Evolutionary conservation across 495 filamentous ascomycete genomes (phyloP).

Genomic region (Neurospora sp.): DNA sequence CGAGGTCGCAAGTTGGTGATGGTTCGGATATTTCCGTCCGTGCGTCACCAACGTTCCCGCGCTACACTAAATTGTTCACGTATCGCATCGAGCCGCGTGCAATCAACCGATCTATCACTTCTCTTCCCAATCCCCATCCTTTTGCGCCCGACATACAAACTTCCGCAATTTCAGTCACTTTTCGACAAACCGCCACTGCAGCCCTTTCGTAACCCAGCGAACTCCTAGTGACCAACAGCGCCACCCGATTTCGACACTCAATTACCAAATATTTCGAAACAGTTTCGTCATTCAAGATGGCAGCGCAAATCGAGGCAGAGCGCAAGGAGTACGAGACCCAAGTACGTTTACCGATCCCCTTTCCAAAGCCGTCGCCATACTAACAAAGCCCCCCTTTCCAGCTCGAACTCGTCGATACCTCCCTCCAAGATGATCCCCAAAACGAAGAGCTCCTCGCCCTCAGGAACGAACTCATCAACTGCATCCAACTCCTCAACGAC

Average conservation of each 20-base stretch:
- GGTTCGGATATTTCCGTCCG: background rate
- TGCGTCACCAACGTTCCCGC: background rate
- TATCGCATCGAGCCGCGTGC: background rate
- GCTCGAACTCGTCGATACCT: slow-evolving; percentile 71
- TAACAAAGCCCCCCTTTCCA: slow-evolving; percentile 22
- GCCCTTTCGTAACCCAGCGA: background rate
- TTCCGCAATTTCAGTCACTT: background rate
- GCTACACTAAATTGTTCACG: background rate
- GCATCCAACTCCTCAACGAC: slow-evolving; percentile 68
- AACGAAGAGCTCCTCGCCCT: slow-evolving; percentile 73
- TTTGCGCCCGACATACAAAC: background rate
- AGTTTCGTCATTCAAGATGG: slow-evolving; percentile 5
- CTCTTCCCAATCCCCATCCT: background rate
- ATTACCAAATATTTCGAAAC: background rate
- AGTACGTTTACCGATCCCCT: slow-evolving; percentile 33
- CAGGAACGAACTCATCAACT: slow-evolving; percentile 72
- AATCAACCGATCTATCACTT: background rate
- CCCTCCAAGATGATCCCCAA: slow-evolving; percentile 72
- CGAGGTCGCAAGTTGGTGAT: background rate
- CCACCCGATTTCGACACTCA: background rate
- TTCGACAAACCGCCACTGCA: background rate
- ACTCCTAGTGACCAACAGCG: background rate
- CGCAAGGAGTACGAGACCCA: slow-evolving; percentile 76
- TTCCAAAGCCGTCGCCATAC: slow-evolving; percentile 5
- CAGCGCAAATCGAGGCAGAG: slow-evolving; percentile 57